Base-by-base conservation (phyloP, 805 yeast genomes). In the Ogataea pilisensis region DNA sequence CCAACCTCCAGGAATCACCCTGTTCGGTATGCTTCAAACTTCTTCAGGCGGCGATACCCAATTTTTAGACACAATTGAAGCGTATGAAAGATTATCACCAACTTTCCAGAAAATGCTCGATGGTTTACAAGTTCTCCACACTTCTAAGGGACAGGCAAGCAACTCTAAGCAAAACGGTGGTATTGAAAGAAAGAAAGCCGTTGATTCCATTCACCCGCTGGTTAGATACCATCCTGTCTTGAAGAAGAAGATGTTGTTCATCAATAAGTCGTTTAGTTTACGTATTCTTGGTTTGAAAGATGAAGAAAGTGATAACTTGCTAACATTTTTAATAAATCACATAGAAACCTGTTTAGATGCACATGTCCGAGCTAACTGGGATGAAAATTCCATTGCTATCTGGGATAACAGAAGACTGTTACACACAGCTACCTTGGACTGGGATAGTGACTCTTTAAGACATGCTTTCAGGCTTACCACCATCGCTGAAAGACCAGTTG, bases 351-450 rank as follows among this genome's bases (percentile, higher is more conserved):
- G 65, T 47, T 73, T 72, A 42, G 88, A 82, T 57, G 69, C 82
- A 50, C 85, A 82, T 49, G 66, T 82, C 40, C 74, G 90, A 56
- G 85, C 85, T 34, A 71, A 61, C 39, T 85, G 88, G 85, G 82
- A 78, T 56, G 79, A 81, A 38, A 73, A 75, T 36, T 74, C 88
- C 2, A 82, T 85, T 38, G 86, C 81, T 14, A 61, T 82, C 22
- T 85, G 91, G 91, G 93, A 85, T 55, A 85, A 85, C 69, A 77
- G 91, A 58, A 69, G 82, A 55, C 74, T 79, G 7, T 63, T 75
- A 18, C 91, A 85, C 60, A 69, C 85, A 11, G 87, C 89, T 14
- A 70, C 80, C 14, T 73, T 77, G 41, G 91, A 85, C 53, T 84
- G 86, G 82, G 82, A 75, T 49, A 69, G 74, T 34, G 80, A 83